phyloP scores from a whole-genome alignment of 768 basidiomycete genomes.

The Tremella yokohamensis region DNA sequence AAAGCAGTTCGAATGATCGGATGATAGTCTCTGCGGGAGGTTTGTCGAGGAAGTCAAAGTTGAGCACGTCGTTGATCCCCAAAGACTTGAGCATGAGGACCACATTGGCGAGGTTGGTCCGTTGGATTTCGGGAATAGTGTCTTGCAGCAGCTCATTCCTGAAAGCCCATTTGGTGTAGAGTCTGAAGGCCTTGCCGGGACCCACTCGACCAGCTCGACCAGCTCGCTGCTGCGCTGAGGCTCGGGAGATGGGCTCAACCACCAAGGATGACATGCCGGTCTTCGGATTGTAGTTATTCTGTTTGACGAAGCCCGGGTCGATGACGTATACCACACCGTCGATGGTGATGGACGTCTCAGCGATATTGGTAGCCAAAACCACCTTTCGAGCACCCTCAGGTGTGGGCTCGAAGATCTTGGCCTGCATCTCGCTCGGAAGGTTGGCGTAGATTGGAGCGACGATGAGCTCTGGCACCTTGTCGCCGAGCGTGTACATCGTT shows the following conservation, averaged over 20 bases:
- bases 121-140: conserved; percentile 96
- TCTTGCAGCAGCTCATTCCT: conserved; percentile 93
- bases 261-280: conserved; percentile 97
- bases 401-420: conserved; percentile 98
- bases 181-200: conserved; percentile 94
- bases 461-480: conserved; percentile 90
- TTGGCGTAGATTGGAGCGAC: conserved; percentile 98
- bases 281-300: conserved; percentile 96
- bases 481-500: conserved; percentile 88
- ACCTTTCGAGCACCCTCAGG: conserved; percentile 88
- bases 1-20: conserved; percentile 85
- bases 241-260: conserved; percentile 94
- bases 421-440: conserved; percentile 98
- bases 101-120: conserved; percentile 95
- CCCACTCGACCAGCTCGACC: conserved; percentile 97
- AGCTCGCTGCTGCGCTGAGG: conserved; percentile 94
- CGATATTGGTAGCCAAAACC: conserved; percentile 96
- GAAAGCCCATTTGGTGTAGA: conserved; percentile 98
- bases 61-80: conserved; percentile 96
- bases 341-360: conserved; percentile 99
- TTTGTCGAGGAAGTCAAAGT: conserved; percentile 97
- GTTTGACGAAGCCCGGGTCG: conserved; percentile 98
- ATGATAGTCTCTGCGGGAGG: conserved; percentile 97
- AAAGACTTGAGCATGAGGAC: conserved; percentile 91
- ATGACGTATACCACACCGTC: conserved; percentile 99